Base-by-base conservation (phyloP, 2,329 filamentous ascomycete genomes). In the Exophiala oligosperma region DNA sequence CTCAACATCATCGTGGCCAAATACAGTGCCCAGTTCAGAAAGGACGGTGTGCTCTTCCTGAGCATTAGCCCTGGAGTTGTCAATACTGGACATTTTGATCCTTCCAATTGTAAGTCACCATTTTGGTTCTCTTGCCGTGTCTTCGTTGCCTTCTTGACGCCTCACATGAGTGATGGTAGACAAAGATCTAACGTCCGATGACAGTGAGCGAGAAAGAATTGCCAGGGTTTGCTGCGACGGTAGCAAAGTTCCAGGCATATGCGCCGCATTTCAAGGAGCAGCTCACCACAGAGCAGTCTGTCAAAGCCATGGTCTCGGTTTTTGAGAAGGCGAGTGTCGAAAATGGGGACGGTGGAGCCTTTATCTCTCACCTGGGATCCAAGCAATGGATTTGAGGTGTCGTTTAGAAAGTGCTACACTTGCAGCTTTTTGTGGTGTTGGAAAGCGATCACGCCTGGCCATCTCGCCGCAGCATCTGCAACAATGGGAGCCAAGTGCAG, bases 1-100 rank as follows among this genome's bases (percentile, higher is more conserved):
- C 14, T 81, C 49, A 85, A 86, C 63, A 67, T 79, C 12, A 72
- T 77, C 0, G 70, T 81, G 2, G 79, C 80, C 59, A 85, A 85
- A 69, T 84, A 76, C 66, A 76, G 72, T 55, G 77, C 75, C 0
- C 70, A 80, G 63, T 81, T 81, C 59, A 73, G 70, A 46, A 71
- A 76, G 29, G 72, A 84, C 0, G 81, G 79, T 0, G 73, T 86
- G 0, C 66, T 83, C 0, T 81, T 84, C 66, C 57, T 86, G 57
- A 71, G 70, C 14, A 68, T 86, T 12, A 77, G 74, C 17, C 83
- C 82, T 0, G 83, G 82, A 0, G 11, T 81, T 0, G 81, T 85
- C 0, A 75, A 79, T 0, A 74, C 73, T 0, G 77, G 75, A 11
- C 32, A 11, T 35, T 11, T 35, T 9, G 32, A 35, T 1, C 67